These are phyloP conservation scores for Bruguiera hainesii DNA, from an alignment of 441 rosid genomes.

Conservation along the genomic window DNA sequence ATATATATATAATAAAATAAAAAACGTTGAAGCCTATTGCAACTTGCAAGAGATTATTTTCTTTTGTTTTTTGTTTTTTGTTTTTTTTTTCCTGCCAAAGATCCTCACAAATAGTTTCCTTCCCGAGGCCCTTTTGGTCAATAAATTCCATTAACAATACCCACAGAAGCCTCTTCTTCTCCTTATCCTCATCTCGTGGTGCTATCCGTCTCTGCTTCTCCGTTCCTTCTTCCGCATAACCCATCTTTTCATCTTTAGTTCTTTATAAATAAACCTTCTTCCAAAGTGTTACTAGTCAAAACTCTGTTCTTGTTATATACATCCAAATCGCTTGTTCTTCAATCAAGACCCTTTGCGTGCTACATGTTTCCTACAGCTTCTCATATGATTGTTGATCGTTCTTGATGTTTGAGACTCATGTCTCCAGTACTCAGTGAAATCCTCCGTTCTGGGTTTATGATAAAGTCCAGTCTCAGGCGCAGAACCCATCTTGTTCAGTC, in stretches of 20 bases:
- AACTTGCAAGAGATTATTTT: no score
- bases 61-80: no score
- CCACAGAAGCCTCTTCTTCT: constrained; percentile 35
- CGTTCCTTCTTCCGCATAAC: constrained; percentile 14
- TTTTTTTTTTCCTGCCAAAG: no score
- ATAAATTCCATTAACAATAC: constrained; percentile 33
- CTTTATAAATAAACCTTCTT: neutral
- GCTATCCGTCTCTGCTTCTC: constrained; percentile 13
- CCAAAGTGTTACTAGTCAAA: neutral
- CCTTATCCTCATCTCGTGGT: constrained; percentile 8
- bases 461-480: constrained; percentile 69
- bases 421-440: constrained; percentile 77
- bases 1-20: no score
- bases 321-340: neutral
- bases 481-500: constrained; percentile 91
- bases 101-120: no score
- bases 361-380: constrained; percentile 11
- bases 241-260: neutral
- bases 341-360: no score
- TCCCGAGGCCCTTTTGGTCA: constrained; percentile 22
- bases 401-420: constrained; percentile 74
- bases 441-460: constrained; percentile 62
- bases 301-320: neutral
- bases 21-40: no score
- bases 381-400: constrained; percentile 36